A percentile compares a stretch with the other conserved stretches of the same genome.
Conservation (phyloP, 208 protist genomes). For the Trypanosomatidae sp. region DNA sequence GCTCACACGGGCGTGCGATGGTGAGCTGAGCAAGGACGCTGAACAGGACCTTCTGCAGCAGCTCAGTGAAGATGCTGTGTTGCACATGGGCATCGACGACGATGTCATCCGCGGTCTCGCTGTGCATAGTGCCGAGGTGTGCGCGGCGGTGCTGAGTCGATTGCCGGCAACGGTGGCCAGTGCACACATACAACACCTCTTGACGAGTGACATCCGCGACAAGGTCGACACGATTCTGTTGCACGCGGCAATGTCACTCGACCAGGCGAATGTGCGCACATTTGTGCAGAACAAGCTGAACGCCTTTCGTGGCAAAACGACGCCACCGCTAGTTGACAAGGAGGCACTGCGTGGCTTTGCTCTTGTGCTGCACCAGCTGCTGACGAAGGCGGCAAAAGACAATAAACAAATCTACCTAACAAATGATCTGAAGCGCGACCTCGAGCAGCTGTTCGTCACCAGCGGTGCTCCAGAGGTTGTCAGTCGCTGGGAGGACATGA, state of each 20-base stretch:
- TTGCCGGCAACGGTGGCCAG: too few relatives aligned
- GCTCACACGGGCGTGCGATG: too few relatives aligned
- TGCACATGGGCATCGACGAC: too few relatives aligned
- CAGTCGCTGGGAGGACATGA: slow-evolving; percentile 49
- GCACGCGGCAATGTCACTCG: slow-evolving; percentile 18
- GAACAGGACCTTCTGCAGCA: too few relatives aligned
- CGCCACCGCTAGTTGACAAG: slow-evolving; percentile 9
- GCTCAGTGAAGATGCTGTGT: too few relatives aligned
- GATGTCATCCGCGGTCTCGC: too few relatives aligned
- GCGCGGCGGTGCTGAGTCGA: too few relatives aligned
- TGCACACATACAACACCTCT: slow-evolving; percentile 18
- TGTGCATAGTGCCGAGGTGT: too few relatives aligned
- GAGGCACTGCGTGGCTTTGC: slow-evolving; percentile 33
- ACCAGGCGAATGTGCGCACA: slow-evolving; percentile 36
- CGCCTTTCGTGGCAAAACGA: slow-evolving; percentile 25
- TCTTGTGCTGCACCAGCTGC: slow-evolving; percentile 34
- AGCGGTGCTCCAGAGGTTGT: slow-evolving; percentile 26
- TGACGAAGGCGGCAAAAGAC: slow-evolving; percentile 40
- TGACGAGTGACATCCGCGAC: slow-evolving; percentile 11
- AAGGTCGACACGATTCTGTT: slow-evolving; percentile 40
- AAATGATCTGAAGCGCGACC: slow-evolving; percentile 18
- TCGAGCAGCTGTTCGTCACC: slow-evolving; percentile 29
- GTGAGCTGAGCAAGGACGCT: too few relatives aligned
- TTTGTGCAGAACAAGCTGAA: slow-evolving; percentile 25
- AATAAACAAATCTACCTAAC: slow-evolving; percentile 60